Evolutionary conservation across 179 eudicot species (phyloP).

Genomic region (Pouteria campechiana): DNA sequence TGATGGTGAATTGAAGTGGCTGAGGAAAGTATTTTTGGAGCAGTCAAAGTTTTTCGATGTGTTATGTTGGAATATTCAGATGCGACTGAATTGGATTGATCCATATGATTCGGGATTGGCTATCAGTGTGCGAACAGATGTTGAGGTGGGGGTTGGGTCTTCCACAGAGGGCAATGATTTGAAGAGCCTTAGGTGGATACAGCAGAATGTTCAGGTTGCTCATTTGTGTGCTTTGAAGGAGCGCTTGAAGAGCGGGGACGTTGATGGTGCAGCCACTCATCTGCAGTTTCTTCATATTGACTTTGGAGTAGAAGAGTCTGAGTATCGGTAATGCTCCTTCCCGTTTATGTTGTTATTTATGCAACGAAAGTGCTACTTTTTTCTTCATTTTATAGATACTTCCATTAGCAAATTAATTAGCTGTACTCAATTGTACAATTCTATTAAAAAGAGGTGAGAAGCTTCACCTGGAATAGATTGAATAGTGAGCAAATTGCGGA

Average conservation of each 20-base stretch:
- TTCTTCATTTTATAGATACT: no score
- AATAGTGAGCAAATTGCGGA: no score
- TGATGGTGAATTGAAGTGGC: conserved; percentile 42
- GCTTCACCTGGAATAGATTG: no score
- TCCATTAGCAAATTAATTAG: no score
- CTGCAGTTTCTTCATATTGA: conserved; percentile 56
- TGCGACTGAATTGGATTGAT: conserved; percentile 31
- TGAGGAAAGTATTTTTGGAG: conserved; percentile 49
- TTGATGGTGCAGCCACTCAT: conserved; percentile 43
- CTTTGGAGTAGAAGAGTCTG: conserved; percentile 47
- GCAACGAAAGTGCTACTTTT: no score
- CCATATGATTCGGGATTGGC: conserved; percentile 42
- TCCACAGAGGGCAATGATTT: conserved; percentile 32
- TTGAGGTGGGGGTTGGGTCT: conserved; percentile 6
- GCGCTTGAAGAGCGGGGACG: conserved; percentile 30
- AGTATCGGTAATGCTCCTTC: conserved; percentile 92
- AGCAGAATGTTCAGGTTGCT: conserved; percentile 40
- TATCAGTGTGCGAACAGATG: conserved; percentile 31
- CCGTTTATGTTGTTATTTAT: no score
- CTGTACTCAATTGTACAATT: no score
- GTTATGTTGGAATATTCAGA: conserved; percentile 47
- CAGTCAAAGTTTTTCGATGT: conserved; percentile 53
- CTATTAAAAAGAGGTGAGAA: no score
- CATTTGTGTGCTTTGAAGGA: conserved; percentile 73
- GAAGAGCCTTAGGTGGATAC: conserved; percentile 38